Base-by-base conservation (phyloP, 2,329 filamentous ascomycete species). In the Trichoderma koningiopsis region DNA sequence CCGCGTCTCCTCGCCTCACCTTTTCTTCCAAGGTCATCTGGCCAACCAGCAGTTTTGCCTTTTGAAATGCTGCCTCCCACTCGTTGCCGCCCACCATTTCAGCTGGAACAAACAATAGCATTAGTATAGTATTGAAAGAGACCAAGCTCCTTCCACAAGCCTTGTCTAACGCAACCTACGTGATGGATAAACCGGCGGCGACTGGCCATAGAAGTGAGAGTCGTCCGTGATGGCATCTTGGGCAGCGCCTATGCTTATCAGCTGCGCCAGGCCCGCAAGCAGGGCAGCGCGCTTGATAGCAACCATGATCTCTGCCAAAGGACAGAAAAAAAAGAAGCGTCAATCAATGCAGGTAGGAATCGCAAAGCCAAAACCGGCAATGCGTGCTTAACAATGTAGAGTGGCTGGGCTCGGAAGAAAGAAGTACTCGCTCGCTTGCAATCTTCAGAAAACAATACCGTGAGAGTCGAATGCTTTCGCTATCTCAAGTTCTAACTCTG, bases 21-120 rank as follows among this genome's bases (percentile, higher is more conserved):
- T 95, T 96, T 78, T 96, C 92, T 22, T 89, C 83, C 59, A 94
- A 80, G 0, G 91, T 94, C 81, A 96, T 85, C 74, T 90, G 85
- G 16, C 84, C 85, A 14, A 96, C 92, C 73, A 96, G 88, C 1
- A 84, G 83, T 69, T 85, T 84, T 0, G 93, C 92, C 76, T 90
- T 92, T 24, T 81, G 78, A 73, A 91, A 90, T 5, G 92, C 89
- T 19, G 85, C 83, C 3, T 83, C 83, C 93, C 93, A 96, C 52
- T 87, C 81, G 11, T 89, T 91, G 5, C 84, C 79, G 19, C 90
- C 91, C 72, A 78, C 84, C 82, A 89, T 80, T 37, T 81, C 75
- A n/a, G 84, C 84, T 86, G 3, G 6, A 2, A 19, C 14, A 5
- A 2, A 24, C 8, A 8, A 56, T 24, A 19, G 13, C 6, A 24